Evolutionary conservation across 192 early-diverging fungal genomes (phyloP).

Genomic region (Kickxella alabastrina): DNA sequence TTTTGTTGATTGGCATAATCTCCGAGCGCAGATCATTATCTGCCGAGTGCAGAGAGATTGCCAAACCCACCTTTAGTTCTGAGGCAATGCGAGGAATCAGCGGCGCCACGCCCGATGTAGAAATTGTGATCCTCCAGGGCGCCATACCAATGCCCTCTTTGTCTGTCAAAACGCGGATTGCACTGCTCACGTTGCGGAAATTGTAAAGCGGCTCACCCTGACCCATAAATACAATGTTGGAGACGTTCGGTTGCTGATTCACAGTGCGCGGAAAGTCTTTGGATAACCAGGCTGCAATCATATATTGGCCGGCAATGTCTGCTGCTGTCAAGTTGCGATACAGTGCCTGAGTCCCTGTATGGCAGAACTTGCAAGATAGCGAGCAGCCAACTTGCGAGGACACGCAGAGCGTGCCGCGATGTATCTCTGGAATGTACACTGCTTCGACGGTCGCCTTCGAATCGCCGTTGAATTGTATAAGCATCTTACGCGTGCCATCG

Average conservation of each 20-base stretch:
- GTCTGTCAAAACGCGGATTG: constrained; percentile 58
- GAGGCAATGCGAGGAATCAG: constrained; percentile 70
- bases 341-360: constrained; percentile 85
- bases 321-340: constrained; percentile 67
- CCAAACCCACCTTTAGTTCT: constrained; percentile 68
- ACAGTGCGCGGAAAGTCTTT: constrained; percentile 57
- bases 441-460: constrained; percentile 64
- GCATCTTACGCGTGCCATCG: constrained; percentile 62
- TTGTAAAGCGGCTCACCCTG: constrained; percentile 90
- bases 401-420: constrained; percentile 70
- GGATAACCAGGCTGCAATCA: constrained; percentile 58
- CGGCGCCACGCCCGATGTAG: constrained; percentile 81
- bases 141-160: constrained; percentile 57
- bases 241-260: constrained; percentile 52
- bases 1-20: constrained; percentile 84
- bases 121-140: constrained; percentile 76
- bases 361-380: constrained; percentile 82
- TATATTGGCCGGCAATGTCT: constrained; percentile 69
- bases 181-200: constrained; percentile 63
- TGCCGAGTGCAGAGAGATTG: constrained; percentile 82
- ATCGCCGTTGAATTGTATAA: constrained; percentile 57
- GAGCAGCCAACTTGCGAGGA: constrained; percentile 85
- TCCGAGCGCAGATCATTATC: constrained; percentile 69
- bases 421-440: constrained; percentile 71
- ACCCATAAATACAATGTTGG: constrained; percentile 92